Base-by-base conservation (phyloP, 2,329 filamentous ascomycete genomes). In the Exophiala dermatitidis region DNA sequence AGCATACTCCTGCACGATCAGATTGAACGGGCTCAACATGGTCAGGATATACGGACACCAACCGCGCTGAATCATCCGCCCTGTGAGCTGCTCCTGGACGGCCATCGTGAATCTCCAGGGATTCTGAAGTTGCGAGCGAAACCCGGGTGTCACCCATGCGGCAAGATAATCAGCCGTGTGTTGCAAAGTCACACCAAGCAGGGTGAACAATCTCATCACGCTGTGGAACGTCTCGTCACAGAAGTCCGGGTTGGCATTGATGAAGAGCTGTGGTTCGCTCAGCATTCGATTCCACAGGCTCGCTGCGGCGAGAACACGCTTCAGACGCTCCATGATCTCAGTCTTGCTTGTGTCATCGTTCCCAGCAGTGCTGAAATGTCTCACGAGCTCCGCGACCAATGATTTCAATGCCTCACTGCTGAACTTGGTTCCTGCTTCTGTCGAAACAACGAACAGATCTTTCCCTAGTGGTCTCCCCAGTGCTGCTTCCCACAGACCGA, bases 241-340 rank as follows among this genome's bases (percentile, higher is more conserved):
- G 26, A 52, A 52, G 5, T 41, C 49, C 19, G 26, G 26, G 19
- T 52, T 52, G 2, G 5, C 5, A 3, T 46, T 41, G 42, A 46
- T 32, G 34, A 52, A 46, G 31, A 50, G 48, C n/a, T 34, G 12
- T n/a, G 32, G 12, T 7, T 52, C 41, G 37, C 36, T 30, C 30
- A 52, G 19, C 42, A 46, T 52, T 33, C 41, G 28, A 43, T 52
- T 52, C 49, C 49, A 52, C 12, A 46, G 19, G 28, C 49, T 46
- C 6, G 49, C 49, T 6, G 41, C 37, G 12, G n/a, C 33, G 3
- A 52, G 26, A 10, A 52, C 43, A 38, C 26, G 42, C 8, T 9
- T 32, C 5, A 46, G 19, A 10, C 43, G 32, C 32, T 12, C 19
- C 19, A 46, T 9, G 28, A 52, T 46, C 7, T 19, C 26, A 6